Evolutionary conservation across 2,329 filamentous ascomycete genomes (phyloP), one percentile per base, ranked within the genome.

Genomic region (Fusarium gaditjirri): DNA sequence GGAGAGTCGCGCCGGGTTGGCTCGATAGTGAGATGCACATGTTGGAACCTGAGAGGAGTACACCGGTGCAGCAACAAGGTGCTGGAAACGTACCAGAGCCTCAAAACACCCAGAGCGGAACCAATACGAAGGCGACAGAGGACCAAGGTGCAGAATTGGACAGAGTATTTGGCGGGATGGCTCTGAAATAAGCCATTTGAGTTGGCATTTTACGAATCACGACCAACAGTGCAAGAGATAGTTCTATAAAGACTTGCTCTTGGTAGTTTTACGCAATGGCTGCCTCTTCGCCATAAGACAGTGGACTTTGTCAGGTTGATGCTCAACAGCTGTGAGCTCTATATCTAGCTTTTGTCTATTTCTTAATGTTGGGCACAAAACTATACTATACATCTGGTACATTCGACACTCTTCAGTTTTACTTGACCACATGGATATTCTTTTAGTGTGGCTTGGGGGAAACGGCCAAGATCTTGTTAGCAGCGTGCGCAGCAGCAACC

Each of bases 1-100:
- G 94, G 73, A 85, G 92, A 60, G 87, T 94, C 23, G 93, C 93
- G 16, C 93, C 93, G 0, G 93, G 93, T 1, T 96, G 93, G 92
- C 82, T 95, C 75, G 93, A 95, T 76, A 92, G 92, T 75, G 91
- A 93, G 61, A 87, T 89, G 55, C 84, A 90, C 58, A 82, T 95
- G 52, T 80, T 95, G 56, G 87, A 92, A 81, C 93, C 93, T 0
- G 89, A 92, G 82, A 87, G 85, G 75, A 76, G 36, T 14, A 83
- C 81, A 36, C 75, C 79, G 3, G 77, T 65, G 12, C 70, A 77
- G 42, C 75, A 78, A 16, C 76, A 78, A n/a, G 74, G 81, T 29
- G 62, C 72, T 6, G 79, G 55, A 38, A 63, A 60, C 38, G 39
- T 66, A 16, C 68, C 73, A 21, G 59, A 69, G 39, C 47, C 19